Percentiles rank a stretch among this genome's conserved stretches.
Conservation (phyloP, 192 early-diverging fungal species). For the Neocallimastix lanati region DNA sequence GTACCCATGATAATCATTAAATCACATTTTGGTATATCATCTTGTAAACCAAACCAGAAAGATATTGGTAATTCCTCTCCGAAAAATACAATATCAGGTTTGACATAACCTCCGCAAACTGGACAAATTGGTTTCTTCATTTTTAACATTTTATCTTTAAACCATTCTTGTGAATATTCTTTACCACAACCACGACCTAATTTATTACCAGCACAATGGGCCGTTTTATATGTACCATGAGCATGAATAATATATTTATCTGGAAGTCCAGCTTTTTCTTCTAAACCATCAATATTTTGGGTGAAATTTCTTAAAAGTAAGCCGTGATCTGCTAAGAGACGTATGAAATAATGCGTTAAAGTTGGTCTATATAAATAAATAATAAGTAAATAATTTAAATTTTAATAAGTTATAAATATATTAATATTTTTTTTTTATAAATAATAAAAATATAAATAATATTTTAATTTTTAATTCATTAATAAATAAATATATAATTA, state of each 20-base stretch:
- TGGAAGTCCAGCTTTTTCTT: slow-evolving; percentile 61
- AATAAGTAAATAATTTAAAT: no score
- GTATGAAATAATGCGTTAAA: slow-evolving; percentile 70
- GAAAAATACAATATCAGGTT: slow-evolving; percentile 95
- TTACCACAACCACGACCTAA: slow-evolving; percentile 7
- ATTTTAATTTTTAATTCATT: no score
- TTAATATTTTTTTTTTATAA: no score
- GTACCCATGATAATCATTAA: slow-evolving; percentile 89
- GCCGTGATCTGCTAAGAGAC: slow-evolving; percentile 47
- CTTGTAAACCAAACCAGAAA: background rate
- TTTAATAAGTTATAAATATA: no score
- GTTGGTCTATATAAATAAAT: slow-evolving; percentile 47
- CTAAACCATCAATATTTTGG: slow-evolving; percentile 88
- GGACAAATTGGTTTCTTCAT: slow-evolving; percentile 51
- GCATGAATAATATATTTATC: slow-evolving; percentile 63
- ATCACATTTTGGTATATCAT: slow-evolving; percentile 64
- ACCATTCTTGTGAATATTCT: slow-evolving; percentile 13
- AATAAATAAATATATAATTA: no score
- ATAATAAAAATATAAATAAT: no score
- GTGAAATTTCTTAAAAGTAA: slow-evolving; percentile 71
- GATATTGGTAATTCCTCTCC: slow-evolving; percentile 60
- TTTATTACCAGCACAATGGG: slow-evolving; percentile 52
- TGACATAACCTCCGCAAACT: slow-evolving; percentile 51
- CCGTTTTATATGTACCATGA: slow-evolving; percentile 77
- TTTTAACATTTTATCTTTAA: slow-evolving; percentile 27